A percentile compares a stretch with the other conserved stretches of the same genome.
phyloP scores from a whole-genome alignment of 306 rosid species.

The Trifolium dubium region DNA sequence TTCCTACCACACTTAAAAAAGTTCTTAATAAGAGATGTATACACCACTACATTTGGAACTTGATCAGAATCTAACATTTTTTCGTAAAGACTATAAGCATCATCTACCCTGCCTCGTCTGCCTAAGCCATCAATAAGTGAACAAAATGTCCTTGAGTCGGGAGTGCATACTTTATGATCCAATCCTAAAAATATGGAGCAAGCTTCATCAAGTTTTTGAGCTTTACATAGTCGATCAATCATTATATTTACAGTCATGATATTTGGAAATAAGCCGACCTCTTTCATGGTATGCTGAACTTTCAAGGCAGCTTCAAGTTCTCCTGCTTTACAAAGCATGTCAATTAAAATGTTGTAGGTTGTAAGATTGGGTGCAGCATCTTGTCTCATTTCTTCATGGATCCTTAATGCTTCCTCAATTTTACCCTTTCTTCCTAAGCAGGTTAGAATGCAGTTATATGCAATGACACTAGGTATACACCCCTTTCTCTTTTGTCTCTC shows the following conservation, averaged over 20 bases:
- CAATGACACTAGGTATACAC: conserved; percentile 81
- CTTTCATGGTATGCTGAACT: conserved; percentile 74
- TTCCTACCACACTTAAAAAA: conserved; percentile 88
- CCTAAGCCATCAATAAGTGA: conserved; percentile 96
- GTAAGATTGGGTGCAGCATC: conserved; percentile 88
- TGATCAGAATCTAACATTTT: conserved; percentile 82
- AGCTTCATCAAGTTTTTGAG: conserved; percentile 83
- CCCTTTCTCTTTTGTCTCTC: conserved; percentile 94
- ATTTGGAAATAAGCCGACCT: conserved; percentile 88
- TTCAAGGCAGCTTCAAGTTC: conserved; percentile 64
- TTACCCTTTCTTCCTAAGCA: conserved; percentile 81
- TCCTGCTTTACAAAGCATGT: conserved; percentile 84
- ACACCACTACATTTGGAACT: conserved; percentile 69
- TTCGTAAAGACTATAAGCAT: conserved; percentile 89
- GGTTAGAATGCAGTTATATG: conserved; percentile 84
- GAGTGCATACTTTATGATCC: conserved; percentile 80
- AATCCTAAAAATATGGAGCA: conserved; percentile 80
- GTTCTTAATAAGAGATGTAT: conserved; percentile 80
- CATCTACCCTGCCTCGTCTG: conserved; percentile 72
- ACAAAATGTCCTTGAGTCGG: conserved; percentile 74
- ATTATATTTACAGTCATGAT: conserved; percentile 86
- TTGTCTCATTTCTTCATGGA: conserved; percentile 77
- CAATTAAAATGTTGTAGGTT: conserved; percentile 82
- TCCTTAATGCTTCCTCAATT: conserved; percentile 70
- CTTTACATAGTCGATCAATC: conserved; percentile 89